These are phyloP conservation scores for Piper betle DNA, from an alignment of 164 flowering plant species.

Conservation along the genomic window DNA sequence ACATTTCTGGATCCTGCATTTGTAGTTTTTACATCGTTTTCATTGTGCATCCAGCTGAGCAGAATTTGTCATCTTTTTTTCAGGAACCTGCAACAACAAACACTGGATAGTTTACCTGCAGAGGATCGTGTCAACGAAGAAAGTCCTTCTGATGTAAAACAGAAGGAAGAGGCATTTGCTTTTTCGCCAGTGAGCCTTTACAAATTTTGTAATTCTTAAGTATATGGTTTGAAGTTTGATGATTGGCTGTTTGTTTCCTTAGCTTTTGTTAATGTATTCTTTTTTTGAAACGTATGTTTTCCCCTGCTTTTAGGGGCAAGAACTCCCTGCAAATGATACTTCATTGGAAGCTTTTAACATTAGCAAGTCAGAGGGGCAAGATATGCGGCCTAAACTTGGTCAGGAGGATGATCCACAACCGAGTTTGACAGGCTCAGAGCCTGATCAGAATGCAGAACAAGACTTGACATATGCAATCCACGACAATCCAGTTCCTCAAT, in stretches of 20 bases:
- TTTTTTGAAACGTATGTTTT: not conserved
- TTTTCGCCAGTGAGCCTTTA: conserved; percentile 26
- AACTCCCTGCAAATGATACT: conserved; percentile 21
- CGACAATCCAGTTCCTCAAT: conserved; percentile 27
- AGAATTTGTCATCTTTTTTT: conserved; percentile 4
- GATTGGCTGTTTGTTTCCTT: not conserved
- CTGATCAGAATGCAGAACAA: conserved; percentile 37
- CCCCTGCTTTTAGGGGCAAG: conserved; percentile 30
- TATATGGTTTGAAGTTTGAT: not conserved
- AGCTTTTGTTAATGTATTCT: not conserved
- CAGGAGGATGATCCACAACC: conserved; percentile 16
- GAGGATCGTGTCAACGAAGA: conserved; percentile 39
- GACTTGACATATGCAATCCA: conserved; percentile 56
- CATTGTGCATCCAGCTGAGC: not conserved
- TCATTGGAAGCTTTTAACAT: conserved; percentile 22
- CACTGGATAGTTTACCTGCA: conserved; percentile 36
- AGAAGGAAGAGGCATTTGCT: conserved; percentile 24
- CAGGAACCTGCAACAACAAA: conserved; percentile 56
- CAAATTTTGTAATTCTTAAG: not conserved
- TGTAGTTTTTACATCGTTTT: not conserved
- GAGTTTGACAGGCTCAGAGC: conserved; percentile 22
- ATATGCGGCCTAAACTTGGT: conserved; percentile 17
- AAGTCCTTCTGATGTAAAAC: conserved; percentile 38
- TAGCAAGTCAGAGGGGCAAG: conserved; percentile 22
- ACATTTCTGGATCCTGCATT: not conserved